These are phyloP conservation scores for Sporisorium graminicola DNA, from an alignment of 1,284 basidiomycete genomes.

Conservation along the genomic window DNA sequence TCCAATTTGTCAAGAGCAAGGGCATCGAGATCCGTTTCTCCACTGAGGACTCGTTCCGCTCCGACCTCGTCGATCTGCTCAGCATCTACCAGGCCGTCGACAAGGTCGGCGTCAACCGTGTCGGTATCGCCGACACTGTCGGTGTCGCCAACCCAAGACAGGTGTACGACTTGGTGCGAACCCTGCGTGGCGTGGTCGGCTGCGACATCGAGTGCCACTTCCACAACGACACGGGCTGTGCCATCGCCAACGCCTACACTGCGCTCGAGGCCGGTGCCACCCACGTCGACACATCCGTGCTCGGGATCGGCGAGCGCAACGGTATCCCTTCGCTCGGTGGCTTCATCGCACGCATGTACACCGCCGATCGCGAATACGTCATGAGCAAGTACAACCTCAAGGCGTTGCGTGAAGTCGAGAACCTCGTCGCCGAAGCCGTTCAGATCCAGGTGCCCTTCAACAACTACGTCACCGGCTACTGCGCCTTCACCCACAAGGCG, in stretches of 20 bases:
- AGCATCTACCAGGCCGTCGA: slow-evolving; percentile 99
- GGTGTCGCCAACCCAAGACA: slow-evolving; percentile 98
- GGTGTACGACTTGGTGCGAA: slow-evolving; percentile 97
- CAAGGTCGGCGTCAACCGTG: slow-evolving; percentile 99
- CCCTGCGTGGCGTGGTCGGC: slow-evolving; percentile 85
- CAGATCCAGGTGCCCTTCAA: slow-evolving; percentile 98
- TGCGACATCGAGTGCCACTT: slow-evolving; percentile 94
- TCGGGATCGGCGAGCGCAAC: slow-evolving; percentile 98
- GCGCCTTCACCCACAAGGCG: slow-evolving; percentile 99
- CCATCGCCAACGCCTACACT: slow-evolving; percentile 98
- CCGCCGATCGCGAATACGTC: slow-evolving; percentile 90
- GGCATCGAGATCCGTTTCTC: slow-evolving; percentile 99
- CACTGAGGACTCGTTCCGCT: slow-evolving; percentile 99
- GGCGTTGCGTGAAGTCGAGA: slow-evolving; percentile 98
- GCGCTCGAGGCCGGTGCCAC: slow-evolving; percentile 99
- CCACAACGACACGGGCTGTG: slow-evolving; percentile 94
- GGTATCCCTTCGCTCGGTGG: slow-evolving; percentile 98
- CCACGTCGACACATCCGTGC: slow-evolving; percentile 87
- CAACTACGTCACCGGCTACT: slow-evolving; percentile 90
- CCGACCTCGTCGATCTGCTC: slow-evolving; percentile 97
- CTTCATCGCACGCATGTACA: slow-evolving; percentile 93
- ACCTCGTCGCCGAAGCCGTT: slow-evolving; percentile 97
- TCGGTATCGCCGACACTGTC: slow-evolving; percentile 99
- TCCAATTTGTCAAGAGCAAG: slow-evolving; percentile 99
- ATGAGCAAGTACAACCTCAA: slow-evolving; percentile 98